Percentiles rank a stretch among this genome's conserved stretches.
These are phyloP conservation scores for Kwoniella shandongensis DNA, from an alignment of 768 basidiomycete species.

Conservation along the genomic window DNA sequence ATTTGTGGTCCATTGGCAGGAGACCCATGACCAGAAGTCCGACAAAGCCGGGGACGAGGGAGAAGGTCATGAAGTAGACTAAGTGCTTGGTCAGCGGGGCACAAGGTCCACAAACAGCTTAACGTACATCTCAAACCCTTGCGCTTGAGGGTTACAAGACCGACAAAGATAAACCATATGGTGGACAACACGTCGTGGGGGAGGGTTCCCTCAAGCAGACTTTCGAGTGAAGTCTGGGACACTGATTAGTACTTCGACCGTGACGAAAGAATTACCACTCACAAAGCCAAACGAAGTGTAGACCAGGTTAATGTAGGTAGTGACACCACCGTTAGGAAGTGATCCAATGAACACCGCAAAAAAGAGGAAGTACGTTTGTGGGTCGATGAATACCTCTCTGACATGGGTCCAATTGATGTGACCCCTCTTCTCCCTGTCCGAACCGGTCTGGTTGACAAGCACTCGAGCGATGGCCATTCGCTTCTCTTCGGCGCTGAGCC, in stretches of 20 bases:
- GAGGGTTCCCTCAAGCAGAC: no score
- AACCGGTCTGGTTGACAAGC: constrained; percentile 36
- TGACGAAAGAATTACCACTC: background rate
- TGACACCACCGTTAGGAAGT: constrained; percentile 9
- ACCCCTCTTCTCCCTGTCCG: background rate
- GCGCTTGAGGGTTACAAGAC: constrained; percentile 2
- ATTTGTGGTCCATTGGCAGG: background rate
- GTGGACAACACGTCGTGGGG: constrained; percentile 8
- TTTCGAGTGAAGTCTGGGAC: no score
- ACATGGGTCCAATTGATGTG: constrained; percentile 34
- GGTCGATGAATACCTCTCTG: constrained; percentile 33
- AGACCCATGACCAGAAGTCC: constrained; percentile 7
- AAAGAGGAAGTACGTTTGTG: constrained; percentile 24
- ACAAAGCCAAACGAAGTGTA: constrained; percentile 11
- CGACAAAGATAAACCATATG: constrained; percentile 10
- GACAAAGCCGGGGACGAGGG: background rate
- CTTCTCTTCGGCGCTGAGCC: constrained; percentile 18
- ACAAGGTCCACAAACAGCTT: constrained; percentile 7
- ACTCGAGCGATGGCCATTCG: constrained; percentile 33
- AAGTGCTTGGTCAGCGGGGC: background rate
- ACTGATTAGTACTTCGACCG: no score
- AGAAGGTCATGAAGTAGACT: constrained; percentile 7
- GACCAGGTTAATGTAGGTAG: constrained; percentile 13
- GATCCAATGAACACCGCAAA: constrained; percentile 7
- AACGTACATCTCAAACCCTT: constrained; percentile 9